Base-by-base conservation (phyloP, 345 rosid species). In the Diplotaxis tenuifolia region DNA sequence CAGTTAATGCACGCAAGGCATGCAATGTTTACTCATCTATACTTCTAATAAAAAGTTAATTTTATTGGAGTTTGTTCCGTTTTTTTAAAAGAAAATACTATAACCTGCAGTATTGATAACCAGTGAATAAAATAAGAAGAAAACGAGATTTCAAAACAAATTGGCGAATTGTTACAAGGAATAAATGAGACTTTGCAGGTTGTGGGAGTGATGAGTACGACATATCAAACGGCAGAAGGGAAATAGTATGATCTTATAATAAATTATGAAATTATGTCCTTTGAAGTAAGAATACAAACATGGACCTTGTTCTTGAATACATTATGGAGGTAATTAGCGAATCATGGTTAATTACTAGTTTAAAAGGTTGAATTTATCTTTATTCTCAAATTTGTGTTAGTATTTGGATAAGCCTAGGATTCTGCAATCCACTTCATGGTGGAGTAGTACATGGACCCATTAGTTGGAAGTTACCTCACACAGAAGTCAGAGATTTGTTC, bases 391-490 rank as follows among this genome's bases (percentile, higher is more conserved):
- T 3, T 4, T 52, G 29, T 54, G 40, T 54, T 50, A 40, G 47
- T 40, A 18, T 54, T 19, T 62, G 54, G 64, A 54, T 12, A 40
- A 75, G 79, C 79, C 71, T 76, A n/a, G 79, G 79, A 71, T 71
- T 66, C 76, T 77, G 50, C 65, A 72, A 62, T 66, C 80, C 68
- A 77, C 73, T 59, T 58, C 77, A 38, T 58, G 76, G 73, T 77
- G 80, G 80, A 65, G 80, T 28, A 38, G 57, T 59, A 71, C 71
- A 65, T 77, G 76, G 80, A 77, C 80, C 80, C 80, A 77, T 77
- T 28, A 50, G 47, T 65, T 59, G 58, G 64, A 71, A 60, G 65
- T 77, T 60, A 73, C 77, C 64, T 38, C 80, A 29, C 80, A 65
- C 63, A 36, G 28, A 71, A 77, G 72, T 77, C 58, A 77, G 58